Base-by-base conservation (phyloP, 2,329 filamentous ascomycete genomes). In the Pseudodiploospora longispora region DNA sequence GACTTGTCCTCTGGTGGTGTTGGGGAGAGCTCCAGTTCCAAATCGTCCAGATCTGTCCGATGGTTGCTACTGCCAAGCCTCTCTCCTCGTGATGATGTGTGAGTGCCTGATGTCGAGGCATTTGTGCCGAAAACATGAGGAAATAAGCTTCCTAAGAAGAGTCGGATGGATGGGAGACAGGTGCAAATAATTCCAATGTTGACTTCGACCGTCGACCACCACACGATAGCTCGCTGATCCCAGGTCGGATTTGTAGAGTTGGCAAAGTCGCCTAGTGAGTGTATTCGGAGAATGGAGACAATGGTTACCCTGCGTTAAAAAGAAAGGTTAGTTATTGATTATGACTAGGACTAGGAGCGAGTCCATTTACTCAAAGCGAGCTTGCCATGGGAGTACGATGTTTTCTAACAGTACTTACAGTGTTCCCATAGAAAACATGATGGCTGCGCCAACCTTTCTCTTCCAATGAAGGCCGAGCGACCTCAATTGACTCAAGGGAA, bases 361-460 rank as follows among this genome's bases (percentile, higher is more conserved):
- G 19, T 19, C 19, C 10, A 10, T 6, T 9, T 34, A 9, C 8
- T 34, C 32, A 34, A 12, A 9, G 12, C 9, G 8, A 34, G 32
- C 19, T 19, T 19, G 19, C 19, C 3, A 19, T 19, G 27, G 27
- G 5, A 30, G 10, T n/a, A 28, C 10, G 5, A 9, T 3, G 10
- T 43, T 28, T 4, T 50, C 62, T 54, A 38, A 65, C 62, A 66
- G 65, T 4, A 51, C 62, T 54, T 40, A 65, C 62, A 66, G 65
- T 3, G 61, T 56, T 33, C 70, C 70, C 1, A 71, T 60, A 7
- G 61, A 55, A 36, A 74, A 71, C 64, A 73, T 71, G 30, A 67
- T 49, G 1, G 57, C 54, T 0, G 71, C 61, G 7, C 61, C 63
- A 10, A 68, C 45, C 52, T 72, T 74, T 52, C 68, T 69, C 52